Evolutionary conservation across 1,139 yeast species (phyloP), one percentile per base, ranked within the genome.

Genomic region (Pichia sp.): DNA sequence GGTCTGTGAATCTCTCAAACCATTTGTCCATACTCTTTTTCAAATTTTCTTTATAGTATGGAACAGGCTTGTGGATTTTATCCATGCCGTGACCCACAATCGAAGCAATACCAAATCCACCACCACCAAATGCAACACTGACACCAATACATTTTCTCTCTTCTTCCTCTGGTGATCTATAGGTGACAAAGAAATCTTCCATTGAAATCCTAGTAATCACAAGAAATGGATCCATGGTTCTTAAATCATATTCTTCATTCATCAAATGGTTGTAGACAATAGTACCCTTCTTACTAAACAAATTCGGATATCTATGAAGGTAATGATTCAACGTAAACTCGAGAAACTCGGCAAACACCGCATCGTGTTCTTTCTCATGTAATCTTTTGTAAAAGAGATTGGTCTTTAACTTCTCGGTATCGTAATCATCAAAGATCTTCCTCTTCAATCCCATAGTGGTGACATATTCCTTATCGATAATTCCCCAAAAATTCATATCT

Each of bases 61-160:
- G 81, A 19, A 77, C 81, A 4, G 65, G 72, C 11, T 57, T 66
- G 58, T 77, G 81, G 47, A 76, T 75, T 1, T 65, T 59, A 57
- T 76, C 79, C 42, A 76, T 59, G 44, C 66, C 67, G 50, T 69
- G 62, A 9, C 80, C 79, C 42, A 76, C 60, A 44, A 75, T 69
- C 3, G 67, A 57, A 52, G 65, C 51, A 45, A 76, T 69, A 3
- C 76, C 76, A 59, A 76, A 77, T 1, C 77, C 72, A n/a, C 81
- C 81, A 4, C 81, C 81, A 3, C 79, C 79, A 61, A 76, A 76
- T 4, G 79, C 76, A 24, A 76, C 81, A 0, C 79, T 77, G 1
- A 78, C 78, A 0, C 77, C 81, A 31, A 72, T 76, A 57, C 76
- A 66, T 57, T 75, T 73, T 56, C 55, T 48, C 0, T 71, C 75